Conservation (phyloP, 176 grass and related monocot genomes). For the Poa pratensis region DNA sequence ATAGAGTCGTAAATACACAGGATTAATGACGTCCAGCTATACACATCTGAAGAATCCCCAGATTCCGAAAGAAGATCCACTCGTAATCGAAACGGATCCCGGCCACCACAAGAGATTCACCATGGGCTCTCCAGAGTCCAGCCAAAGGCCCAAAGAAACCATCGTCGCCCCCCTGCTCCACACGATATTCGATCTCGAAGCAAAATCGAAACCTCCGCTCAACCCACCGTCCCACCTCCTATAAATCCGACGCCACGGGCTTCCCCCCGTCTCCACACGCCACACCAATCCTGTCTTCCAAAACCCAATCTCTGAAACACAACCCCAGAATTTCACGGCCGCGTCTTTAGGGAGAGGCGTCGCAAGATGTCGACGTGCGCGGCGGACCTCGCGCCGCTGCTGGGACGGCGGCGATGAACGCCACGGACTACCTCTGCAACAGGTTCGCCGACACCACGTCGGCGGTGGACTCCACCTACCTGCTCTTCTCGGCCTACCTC, state of each 20-base stretch:
- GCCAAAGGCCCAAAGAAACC: not conserved
- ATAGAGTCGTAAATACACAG: not conserved
- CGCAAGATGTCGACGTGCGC: conserved; percentile 74
- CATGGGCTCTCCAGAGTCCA: not conserved
- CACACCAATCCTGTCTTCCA: not conserved
- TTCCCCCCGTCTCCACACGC: conserved; percentile 7
- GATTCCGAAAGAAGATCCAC: not conserved
- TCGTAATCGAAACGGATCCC: not conserved
- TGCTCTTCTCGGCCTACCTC: conserved; percentile 96
- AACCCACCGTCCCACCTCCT: not conserved
- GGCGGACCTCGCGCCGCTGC: conserved; percentile 43
- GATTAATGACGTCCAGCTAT: not conserved
- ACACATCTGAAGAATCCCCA: not conserved
- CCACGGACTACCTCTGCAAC: conserved; percentile 62
- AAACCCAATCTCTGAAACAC: not conserved
- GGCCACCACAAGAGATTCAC: conserved; percentile 44
- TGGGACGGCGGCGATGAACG: conserved; percentile 68
- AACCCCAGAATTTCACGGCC: not conserved
- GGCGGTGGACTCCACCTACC: conserved; percentile 89
- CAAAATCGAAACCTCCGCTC: not conserved
- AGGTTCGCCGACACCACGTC: conserved; percentile 71
- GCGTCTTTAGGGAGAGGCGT: not conserved
- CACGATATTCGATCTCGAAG: not conserved
- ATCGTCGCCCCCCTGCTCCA: not conserved
- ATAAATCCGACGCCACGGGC: conserved; percentile 43